Conservation (phyloP, 164 flowering plant genomes). For the Hamamelis virginiana region DNA sequence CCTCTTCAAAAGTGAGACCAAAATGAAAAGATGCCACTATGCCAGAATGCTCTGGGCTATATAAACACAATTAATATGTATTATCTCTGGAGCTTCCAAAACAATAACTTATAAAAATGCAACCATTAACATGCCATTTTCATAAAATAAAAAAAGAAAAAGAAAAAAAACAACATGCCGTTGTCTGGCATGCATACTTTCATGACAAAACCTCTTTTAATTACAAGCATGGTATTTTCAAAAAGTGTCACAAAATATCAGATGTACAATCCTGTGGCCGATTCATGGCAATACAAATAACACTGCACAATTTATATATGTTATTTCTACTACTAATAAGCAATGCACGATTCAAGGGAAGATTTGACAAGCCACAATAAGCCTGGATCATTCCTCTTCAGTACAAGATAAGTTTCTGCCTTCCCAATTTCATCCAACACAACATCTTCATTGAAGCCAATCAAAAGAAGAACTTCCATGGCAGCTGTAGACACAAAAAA, state of each 20-base stretch:
- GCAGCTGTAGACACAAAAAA: constrained; percentile 61
- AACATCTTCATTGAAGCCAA: constrained; percentile 76
- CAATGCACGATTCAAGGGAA: constrained; percentile 59
- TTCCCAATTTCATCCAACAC: constrained; percentile 50
- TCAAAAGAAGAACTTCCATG: constrained; percentile 63
- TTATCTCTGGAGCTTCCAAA: too few species aligned
- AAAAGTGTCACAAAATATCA: background rate
- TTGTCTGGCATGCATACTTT: too few species aligned
- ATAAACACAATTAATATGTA: too few species aligned
- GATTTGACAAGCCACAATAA: constrained; percentile 92
- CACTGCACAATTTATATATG: background rate
- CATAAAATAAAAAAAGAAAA: too few species aligned
- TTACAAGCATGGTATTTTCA: too few species aligned
- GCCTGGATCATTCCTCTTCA: constrained; percentile 89
- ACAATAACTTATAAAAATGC: too few species aligned
- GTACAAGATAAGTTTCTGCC: constrained; percentile 60
- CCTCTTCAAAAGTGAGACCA: too few species aligned
- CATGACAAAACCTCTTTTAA: too few species aligned
- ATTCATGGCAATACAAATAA: background rate
- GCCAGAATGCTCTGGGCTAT: too few species aligned
- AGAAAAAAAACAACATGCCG: too few species aligned
- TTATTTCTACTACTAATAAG: constrained; percentile 17
- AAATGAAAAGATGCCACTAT: too few species aligned
- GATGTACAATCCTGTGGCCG: background rate
- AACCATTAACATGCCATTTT: too few species aligned